phyloP scores from a whole-genome alignment of 352 stramenopile species.

The Globisporangium nunn region DNA sequence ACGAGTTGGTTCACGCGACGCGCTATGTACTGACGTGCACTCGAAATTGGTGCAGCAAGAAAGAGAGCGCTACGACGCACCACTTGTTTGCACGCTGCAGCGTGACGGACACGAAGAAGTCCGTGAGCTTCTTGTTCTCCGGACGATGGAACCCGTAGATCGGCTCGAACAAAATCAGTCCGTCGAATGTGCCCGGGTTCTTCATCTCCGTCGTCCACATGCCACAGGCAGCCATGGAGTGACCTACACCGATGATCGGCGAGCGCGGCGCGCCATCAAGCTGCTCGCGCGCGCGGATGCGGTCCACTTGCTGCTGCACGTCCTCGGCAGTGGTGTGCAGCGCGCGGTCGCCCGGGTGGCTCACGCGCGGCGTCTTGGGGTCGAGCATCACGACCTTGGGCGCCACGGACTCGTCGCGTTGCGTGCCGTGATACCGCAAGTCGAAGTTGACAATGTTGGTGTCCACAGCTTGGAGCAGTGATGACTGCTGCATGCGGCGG shows the following conservation, averaged over 20 bases:
- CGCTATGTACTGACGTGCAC: too few species aligned
- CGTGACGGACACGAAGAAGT: constrained; percentile 24
- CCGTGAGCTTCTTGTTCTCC: constrained; percentile 4
- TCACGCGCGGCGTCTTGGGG: constrained; percentile 17
- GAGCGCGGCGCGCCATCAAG: background rate
- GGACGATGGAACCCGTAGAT: constrained; percentile 18
- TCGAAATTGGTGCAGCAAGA: too few species aligned
- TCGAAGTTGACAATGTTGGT: constrained; percentile 27
- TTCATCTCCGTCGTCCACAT: constrained; percentile 28
- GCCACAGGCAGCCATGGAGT: constrained; percentile 33
- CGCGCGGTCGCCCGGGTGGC: constrained; percentile 16
- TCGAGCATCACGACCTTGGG: constrained; percentile 12
- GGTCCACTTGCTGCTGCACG: background rate
- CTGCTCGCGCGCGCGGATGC: background rate
- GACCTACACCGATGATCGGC: constrained; percentile 39
- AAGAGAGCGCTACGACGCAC: constrained; percentile 6
- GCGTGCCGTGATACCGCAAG: constrained; percentile 41
- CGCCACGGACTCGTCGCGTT: constrained; percentile 26
- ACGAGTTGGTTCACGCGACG: too few species aligned
- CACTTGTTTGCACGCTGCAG: constrained; percentile 22
- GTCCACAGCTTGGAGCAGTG: constrained; percentile 13
- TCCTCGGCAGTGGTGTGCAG: background rate
- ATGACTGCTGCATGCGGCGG: constrained; percentile 19
- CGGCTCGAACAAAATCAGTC: constrained; percentile 35
- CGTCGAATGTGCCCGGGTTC: constrained; percentile 30